Evolutionary conservation across 495 filamentous ascomycete species (phyloP), one percentile per base, ranked within the genome.

Genomic region (Aspergillus leporis): DNA sequence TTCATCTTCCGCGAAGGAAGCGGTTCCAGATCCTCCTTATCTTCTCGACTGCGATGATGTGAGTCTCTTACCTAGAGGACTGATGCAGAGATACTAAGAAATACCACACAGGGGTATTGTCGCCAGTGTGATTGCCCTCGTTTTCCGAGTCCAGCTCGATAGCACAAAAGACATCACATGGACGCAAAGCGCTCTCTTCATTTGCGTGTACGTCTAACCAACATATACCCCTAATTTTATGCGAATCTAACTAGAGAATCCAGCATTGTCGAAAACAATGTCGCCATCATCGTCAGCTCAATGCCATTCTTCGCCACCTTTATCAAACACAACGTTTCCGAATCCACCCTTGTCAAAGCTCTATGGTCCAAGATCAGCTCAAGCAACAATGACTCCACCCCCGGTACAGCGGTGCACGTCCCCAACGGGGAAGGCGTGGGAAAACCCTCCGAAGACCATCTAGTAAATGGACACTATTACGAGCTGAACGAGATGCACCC

Each of bases 31-130:
- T 49, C 4, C 5, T 49, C 14, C 14, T 12, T 6, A 49, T 49
- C 7, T 49, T 49, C 46, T 49, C 46, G 21, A 49, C 46, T 13
- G 46, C 46, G 3, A 14, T 49, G 46, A 49, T 49, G 46, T 49
- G 25, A 22, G 46, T 49, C 46, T 25, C 25, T 18, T 5, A 13
- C n/a, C 19, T 19, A 7, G 46, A 49, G 13, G 19, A 49, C 5
- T 7, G 19, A 49, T 9, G 1, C 9, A 18, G 21, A 25, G 46
- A 23, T 49, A 18, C 21, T 28, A 49, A 23, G 9, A 14, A 4
- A 25, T 7, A 49, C 19, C 2, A 22, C 4, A 25, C 18, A 49
- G 46, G 46, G 46, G 46, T 49, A 22, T 49, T 18, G 46, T 49
- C 7, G 46, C 46, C 46, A 49, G 46, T 16, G 46, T 49, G 21